A percentile compares a stretch with the other conserved stretches of the same genome.
phyloP scores from a whole-genome alignment of 2,329 filamentous ascomycete species.

The Scedosporium aurantiacum region DNA sequence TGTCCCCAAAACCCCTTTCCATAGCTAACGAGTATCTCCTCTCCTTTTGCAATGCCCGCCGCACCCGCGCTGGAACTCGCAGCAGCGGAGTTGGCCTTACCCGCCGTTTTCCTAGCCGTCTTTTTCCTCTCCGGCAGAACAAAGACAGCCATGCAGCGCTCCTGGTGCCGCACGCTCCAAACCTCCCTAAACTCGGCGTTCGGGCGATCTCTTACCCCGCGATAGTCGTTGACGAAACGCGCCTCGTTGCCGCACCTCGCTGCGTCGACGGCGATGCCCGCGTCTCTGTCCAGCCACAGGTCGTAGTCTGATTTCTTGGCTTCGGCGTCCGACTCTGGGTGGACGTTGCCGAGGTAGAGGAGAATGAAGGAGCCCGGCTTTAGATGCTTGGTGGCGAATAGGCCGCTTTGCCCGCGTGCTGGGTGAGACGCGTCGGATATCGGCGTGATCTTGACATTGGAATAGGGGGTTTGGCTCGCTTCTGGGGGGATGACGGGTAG shows the following conservation, averaged over 20 bases:
- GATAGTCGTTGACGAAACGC: constrained; percentile 56
- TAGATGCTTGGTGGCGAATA: constrained; percentile 46
- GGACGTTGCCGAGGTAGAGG: constrained; percentile 51
- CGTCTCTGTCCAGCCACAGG: constrained; percentile 48
- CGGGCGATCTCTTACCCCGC: constrained; percentile 40
- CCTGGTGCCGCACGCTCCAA: constrained; percentile 40
- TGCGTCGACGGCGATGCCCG: constrained; percentile 50
- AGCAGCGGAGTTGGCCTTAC: constrained; percentile 3
- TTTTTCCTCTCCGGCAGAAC: constrained; percentile 33
- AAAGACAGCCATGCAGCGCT: constrained; percentile 48
- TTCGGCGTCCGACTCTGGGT: constrained; percentile 25
- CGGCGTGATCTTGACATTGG: constrained; percentile 40
- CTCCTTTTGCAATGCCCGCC: constrained; percentile 40
- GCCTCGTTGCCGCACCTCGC: constrained; percentile 49
- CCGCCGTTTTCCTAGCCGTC: constrained; percentile 14
- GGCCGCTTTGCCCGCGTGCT: constrained; percentile 45
- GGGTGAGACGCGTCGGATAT: constrained; percentile 43
- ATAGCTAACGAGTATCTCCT: constrained; percentile 56
- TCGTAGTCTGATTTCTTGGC: constrained; percentile 46
- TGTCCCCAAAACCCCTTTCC: constrained; percentile 55
- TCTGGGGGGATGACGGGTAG: constrained; percentile 21
- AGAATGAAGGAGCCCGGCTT: constrained; percentile 44
- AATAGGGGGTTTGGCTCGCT: constrained; percentile 30
- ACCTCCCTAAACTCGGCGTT: constrained; percentile 50
- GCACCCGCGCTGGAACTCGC: constrained; percentile 13